Base-by-base conservation (phyloP, 345 rosid genomes). In the Corymbia maculata region DNA sequence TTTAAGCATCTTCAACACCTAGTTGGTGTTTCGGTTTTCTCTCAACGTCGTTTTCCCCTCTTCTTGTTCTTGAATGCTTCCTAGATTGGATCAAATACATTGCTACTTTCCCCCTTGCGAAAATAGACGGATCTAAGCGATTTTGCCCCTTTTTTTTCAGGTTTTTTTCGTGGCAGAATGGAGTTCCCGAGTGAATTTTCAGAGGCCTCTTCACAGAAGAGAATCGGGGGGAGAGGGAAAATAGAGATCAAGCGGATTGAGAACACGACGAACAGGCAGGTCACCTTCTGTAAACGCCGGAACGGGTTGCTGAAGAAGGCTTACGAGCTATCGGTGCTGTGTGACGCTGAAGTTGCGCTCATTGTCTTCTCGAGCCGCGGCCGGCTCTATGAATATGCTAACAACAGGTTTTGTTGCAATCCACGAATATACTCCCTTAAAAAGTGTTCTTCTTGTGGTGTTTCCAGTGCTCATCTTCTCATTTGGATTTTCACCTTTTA, bases 251-350 rank as follows among this genome's bases (percentile, higher is more conserved):
- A 95, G 90, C 89, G 98, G 90, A 95, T 96, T 88, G 98, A 95
- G 88, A 96, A 94, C 94, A 91, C 98, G 5, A 95, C 98, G 10
- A 96, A 94, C 86, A 92, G 98, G 30, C 98, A 95, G 88, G 98
- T 96, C 79, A 96, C 98, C 90, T 96, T 96, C 94, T 96, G 98
- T 82, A 95, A 96, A 90, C 90, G 98, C 85, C 93, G 98, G 52
- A 95, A 96, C 90, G 98, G 98, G 50, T 88, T 96, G 93, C 95
- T 96, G 85, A 96, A 96, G 94, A 96, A 96, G 89, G 98, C 97
- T 85, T 96, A 95, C 66, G 97, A 96, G 90, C 89, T 96, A 86
- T 96, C 98, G 86, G 98, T 95, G 30, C 90, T 96, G 70, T 95
- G 97, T 87, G 98, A 96, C 32, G 97, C 97, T 85, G 97, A 96